phyloP scores from a whole-genome alignment of 768 basidiomycete genomes.

The Collybia sp. region DNA sequence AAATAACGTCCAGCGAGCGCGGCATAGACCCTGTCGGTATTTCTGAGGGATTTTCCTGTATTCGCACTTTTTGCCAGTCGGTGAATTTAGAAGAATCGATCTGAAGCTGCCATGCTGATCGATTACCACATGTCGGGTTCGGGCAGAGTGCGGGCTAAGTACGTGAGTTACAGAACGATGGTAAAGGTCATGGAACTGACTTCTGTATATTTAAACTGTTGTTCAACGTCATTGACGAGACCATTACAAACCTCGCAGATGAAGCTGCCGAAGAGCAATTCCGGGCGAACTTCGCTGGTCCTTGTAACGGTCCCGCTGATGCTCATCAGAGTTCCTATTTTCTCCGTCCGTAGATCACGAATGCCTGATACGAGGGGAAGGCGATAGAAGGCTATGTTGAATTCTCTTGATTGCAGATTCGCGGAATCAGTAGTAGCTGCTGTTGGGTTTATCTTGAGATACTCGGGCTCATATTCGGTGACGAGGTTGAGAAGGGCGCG shows the following conservation, averaged over 20 bases:
- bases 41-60: constrained; percentile 98
- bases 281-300: constrained; percentile 95
- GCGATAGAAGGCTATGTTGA: constrained; percentile 93
- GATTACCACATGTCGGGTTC: constrained; percentile 91
- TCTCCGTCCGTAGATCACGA: constrained; percentile 87
- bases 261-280: constrained; percentile 90
- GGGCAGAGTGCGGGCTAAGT: constrained; percentile 86
- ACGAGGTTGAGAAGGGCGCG: constrained; percentile 90
- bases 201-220: constrained; percentile 99
- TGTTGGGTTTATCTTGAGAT: constrained; percentile 90
- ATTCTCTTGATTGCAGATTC: constrained; percentile 89
- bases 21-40: constrained; percentile 99
- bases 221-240: constrained; percentile 88
- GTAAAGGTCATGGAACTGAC: constrained; percentile 31
- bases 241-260: constrained; percentile 87
- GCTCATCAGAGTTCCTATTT: constrained; percentile 90
- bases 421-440: constrained; percentile 84
- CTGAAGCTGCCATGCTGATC: constrained; percentile 86
- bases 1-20: constrained; percentile 91
- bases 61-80: constrained; percentile 99
- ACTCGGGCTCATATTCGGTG: constrained; percentile 86
- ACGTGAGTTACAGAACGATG: constrained; percentile 4
- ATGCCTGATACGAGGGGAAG: constrained; percentile 93
- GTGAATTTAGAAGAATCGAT: constrained; percentile 96
- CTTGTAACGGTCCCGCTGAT: constrained; percentile 97